phyloP scores from a whole-genome alignment of 331 rosid genomes.

The Prunus yedoensis region DNA sequence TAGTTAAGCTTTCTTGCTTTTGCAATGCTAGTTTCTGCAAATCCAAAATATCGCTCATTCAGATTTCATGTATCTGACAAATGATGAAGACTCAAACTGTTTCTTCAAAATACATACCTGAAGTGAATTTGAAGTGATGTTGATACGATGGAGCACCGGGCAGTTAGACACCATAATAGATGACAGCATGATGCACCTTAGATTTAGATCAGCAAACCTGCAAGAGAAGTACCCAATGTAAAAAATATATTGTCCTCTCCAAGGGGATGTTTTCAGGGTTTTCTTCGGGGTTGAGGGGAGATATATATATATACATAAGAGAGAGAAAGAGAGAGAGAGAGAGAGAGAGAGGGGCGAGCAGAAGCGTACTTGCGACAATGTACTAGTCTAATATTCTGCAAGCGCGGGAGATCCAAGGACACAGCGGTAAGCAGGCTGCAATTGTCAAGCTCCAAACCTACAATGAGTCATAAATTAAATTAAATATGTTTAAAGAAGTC shows the following conservation, averaged over 20 bases:
- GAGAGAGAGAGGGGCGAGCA: no score
- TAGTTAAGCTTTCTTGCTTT: conserved; percentile 88
- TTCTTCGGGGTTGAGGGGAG: not conserved
- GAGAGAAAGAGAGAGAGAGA: no score
- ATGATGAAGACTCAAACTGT: conserved; percentile 12
- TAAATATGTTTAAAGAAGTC: conserved; percentile 15
- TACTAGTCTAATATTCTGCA: conserved; percentile 83
- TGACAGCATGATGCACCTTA: conserved; percentile 64
- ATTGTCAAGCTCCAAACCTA: conserved; percentile 98
- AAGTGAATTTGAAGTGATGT: conserved; percentile 85
- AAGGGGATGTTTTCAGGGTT: not conserved
- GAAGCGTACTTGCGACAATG: conserved; percentile 92
- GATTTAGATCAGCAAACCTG: conserved; percentile 81
- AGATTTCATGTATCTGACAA: conserved; percentile 16
- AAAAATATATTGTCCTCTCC: not conserved
- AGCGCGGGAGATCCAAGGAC: conserved; percentile 75
- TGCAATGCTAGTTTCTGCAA: conserved; percentile 89
- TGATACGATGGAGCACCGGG: conserved; percentile 78
- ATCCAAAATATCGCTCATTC: conserved; percentile 26
- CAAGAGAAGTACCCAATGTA: conserved; percentile 11
- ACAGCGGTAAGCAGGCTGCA: conserved; percentile 88
- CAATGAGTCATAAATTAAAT: conserved; percentile 23
- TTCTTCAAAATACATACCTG: conserved; percentile 46
- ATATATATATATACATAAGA: no score
- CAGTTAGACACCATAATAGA: conserved; percentile 90